These are phyloP conservation scores for Saccharomyces pastorianus DNA, from an alignment of 1,139 yeast genomes.

Conservation along the genomic window DNA sequence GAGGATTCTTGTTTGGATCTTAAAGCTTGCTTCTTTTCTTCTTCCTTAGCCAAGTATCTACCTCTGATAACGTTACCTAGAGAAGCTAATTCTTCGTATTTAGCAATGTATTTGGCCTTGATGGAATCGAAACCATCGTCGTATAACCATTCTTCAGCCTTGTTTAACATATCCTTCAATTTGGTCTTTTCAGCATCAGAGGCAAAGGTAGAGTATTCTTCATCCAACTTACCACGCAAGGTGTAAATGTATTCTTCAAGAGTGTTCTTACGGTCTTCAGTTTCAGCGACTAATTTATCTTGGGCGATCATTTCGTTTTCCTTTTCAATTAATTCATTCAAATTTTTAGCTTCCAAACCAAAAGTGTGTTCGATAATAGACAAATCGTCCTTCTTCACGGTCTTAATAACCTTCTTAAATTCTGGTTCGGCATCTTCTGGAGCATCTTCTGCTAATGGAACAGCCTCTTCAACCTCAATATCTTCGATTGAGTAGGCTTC, in stretches of 20 bases:
- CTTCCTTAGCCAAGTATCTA: constrained; percentile 85
- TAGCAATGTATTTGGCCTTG: constrained; percentile 94
- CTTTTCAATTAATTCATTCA: constrained; percentile 60
- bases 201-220: constrained; percentile 78
- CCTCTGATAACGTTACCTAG: constrained; percentile 92
- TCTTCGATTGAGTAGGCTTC: constrained; percentile 92
- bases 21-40: constrained; percentile 84
- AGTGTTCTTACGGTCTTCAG: constrained; percentile 97
- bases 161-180: constrained; percentile 60
- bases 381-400: constrained; percentile 83
- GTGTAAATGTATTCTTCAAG: constrained; percentile 96
- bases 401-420: constrained; percentile 82
- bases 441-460: constrained; percentile 45
- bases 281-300: constrained; percentile 94
- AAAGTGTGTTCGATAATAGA: constrained; percentile 49
- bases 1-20: constrained; percentile 82
- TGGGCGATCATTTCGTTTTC: constrained; percentile 77
- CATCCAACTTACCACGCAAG: constrained; percentile 92
- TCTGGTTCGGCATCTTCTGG: constrained; percentile 67
- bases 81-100: constrained; percentile 91
- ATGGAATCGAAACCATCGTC: constrained; percentile 93
- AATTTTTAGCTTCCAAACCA: constrained; percentile 51
- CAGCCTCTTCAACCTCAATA: constrained; percentile 77
- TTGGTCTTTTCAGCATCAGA: constrained; percentile 78
- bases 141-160: constrained; percentile 96